These are phyloP conservation scores for Raffaelea albimanens DNA, from an alignment of 2,329 filamentous ascomycete species.

Conservation along the genomic window DNA sequence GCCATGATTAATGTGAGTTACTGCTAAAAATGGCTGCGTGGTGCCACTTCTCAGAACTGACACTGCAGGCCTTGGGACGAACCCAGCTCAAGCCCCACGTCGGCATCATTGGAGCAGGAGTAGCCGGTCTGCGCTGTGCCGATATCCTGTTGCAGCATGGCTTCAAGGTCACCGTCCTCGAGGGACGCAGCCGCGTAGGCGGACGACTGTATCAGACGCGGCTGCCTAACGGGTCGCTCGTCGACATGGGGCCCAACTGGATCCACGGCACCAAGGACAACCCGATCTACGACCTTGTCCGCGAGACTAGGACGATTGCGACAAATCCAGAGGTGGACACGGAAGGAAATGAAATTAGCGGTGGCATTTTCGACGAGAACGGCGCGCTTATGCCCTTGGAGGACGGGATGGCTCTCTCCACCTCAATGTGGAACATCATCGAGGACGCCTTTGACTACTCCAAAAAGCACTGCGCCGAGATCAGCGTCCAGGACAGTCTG, in stretches of 20 bases:
- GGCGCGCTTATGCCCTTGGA: slow-evolving; percentile 39
- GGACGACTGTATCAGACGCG: slow-evolving; percentile 49
- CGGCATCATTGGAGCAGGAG: slow-evolving; percentile 60
- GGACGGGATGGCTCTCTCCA: slow-evolving; percentile 37
- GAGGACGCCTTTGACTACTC: slow-evolving; percentile 59
- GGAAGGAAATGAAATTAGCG: slow-evolving; percentile 17
- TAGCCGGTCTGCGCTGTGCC: slow-evolving; percentile 62
- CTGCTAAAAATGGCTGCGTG: no score
- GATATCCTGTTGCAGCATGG: slow-evolving; percentile 56
- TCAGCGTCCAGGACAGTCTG: slow-evolving; percentile 37
- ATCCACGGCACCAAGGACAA: slow-evolving; percentile 67
- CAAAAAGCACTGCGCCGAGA: slow-evolving; percentile 42
- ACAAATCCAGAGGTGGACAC: slow-evolving; percentile 42
- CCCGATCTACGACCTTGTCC: slow-evolving; percentile 58
- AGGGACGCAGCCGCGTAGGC: slow-evolving; percentile 58
- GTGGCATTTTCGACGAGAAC: slow-evolving; percentile 40
- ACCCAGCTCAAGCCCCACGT: slow-evolving; percentile 35
- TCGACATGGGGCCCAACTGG: slow-evolving; percentile 68
- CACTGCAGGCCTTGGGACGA: no score
- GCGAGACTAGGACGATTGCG: slow-evolving; percentile 44
- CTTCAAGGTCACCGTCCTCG: slow-evolving; percentile 58
- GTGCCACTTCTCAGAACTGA: no score
- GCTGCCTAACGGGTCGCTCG: slow-evolving; percentile 36
- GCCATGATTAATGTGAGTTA: no score
- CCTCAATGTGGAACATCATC: slow-evolving; percentile 58